Percentiles rank a stretch among this genome's conserved stretches.
phyloP scores from a whole-genome alignment of 768 basidiomycete species.

The Pisolithus albus region DNA sequence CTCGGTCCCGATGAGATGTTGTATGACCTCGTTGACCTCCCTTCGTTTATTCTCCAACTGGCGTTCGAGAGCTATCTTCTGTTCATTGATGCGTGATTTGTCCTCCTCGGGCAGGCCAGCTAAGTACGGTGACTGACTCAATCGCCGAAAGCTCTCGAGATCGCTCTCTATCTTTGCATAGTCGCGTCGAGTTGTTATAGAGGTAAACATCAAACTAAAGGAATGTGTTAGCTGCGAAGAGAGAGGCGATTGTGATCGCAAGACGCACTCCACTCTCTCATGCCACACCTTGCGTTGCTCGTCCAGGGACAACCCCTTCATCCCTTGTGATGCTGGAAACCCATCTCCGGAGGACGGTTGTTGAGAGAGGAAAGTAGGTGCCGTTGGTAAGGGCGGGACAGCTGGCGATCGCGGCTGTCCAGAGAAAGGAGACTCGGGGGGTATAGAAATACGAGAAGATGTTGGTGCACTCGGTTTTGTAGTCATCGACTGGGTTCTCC shows the following conservation, averaged over 20 bases:
- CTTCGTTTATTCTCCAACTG: constrained; percentile 25
- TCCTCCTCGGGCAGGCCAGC: constrained; percentile 20
- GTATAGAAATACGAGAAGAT: background rate
- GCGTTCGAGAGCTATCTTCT: constrained; percentile 18
- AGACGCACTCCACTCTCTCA: constrained; percentile 35
- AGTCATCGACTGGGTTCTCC: background rate
- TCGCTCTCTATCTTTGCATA: constrained; percentile 28
- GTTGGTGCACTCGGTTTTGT: background rate
- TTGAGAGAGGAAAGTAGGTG: constrained; percentile 14
- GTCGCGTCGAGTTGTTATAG: constrained; percentile 29
- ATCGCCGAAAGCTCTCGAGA: constrained; percentile 18
- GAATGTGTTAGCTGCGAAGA: background rate
- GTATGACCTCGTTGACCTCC: constrained; percentile 25
- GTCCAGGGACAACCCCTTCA: constrained; percentile 24
- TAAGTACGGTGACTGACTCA: constrained; percentile 21
- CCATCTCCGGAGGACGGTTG: constrained; percentile 5
- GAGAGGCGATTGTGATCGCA: background rate
- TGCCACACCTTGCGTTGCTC: constrained; percentile 35
- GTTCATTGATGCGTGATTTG: constrained; percentile 16
- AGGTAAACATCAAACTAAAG: constrained; percentile 31
- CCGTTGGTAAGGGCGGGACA: constrained; percentile 14
- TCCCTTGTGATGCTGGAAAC: constrained; percentile 1
- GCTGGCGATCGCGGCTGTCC: constrained; percentile 17
- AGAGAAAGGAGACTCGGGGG: constrained; percentile 16
- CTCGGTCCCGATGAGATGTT: constrained; percentile 26